Evolutionary conservation across 345 rosid genomes (phyloP).

Genomic region (Aegle marmelos): DNA sequence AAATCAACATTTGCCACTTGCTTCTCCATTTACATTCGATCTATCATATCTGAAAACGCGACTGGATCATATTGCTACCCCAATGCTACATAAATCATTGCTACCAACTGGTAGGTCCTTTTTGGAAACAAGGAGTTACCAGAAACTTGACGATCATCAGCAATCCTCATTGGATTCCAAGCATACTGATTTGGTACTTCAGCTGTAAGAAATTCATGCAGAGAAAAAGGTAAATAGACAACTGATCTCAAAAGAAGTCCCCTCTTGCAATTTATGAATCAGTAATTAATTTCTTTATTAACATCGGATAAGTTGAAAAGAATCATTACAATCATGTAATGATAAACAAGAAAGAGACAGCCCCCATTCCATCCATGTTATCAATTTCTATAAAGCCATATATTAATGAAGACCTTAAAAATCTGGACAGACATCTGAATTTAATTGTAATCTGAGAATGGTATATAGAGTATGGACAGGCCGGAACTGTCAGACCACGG

Average conservation of each 20-base stretch:
- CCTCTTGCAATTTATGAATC: not conserved
- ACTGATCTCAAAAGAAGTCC: not conserved
- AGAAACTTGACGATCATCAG: conserved; percentile 15
- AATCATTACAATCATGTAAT: too few relatives aligned
- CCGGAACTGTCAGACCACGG: too few relatives aligned
- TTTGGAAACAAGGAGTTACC: conserved; percentile 1
- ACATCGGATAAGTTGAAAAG: too few relatives aligned
- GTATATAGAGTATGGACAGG: too few relatives aligned
- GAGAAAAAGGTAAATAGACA: not conserved
- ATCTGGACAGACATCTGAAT: too few relatives aligned
- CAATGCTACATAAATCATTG: conserved; percentile 9
- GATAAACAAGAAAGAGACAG: too few relatives aligned
- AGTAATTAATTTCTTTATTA: not conserved
- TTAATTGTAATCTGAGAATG: too few relatives aligned
- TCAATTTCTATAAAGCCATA: too few relatives aligned
- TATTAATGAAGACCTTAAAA: too few relatives aligned
- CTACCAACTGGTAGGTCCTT: conserved; percentile 2
- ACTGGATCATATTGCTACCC: conserved; percentile 31
- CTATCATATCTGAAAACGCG: conserved; percentile 35
- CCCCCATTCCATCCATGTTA: too few relatives aligned
- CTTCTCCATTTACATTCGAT: conserved; percentile 32
- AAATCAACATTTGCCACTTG: conserved; percentile 6
- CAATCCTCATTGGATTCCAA: conserved; percentile 22
- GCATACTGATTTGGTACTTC: conserved; percentile 23
- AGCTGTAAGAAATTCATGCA: conserved; percentile 16